Percentiles rank a stretch among this genome's conserved stretches.
Evolutionary conservation across 2,329 filamentous ascomycete species (phyloP).

Genomic region (Exophiala sp.): DNA sequence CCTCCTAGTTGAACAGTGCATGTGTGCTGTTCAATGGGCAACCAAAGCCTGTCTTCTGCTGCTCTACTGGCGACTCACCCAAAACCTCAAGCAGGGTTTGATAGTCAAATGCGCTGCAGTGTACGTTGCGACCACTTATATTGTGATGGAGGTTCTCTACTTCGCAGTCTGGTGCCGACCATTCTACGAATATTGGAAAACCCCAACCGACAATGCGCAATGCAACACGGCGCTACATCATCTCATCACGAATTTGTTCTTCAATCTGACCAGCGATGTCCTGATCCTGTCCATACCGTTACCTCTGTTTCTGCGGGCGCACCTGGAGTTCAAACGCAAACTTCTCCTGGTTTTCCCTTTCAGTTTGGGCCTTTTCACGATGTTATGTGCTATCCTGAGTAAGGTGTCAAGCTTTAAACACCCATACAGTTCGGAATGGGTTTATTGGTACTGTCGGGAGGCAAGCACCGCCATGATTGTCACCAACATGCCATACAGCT

Average conservation of each 20-base stretch:
- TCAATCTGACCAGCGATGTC: constrained; percentile 49
- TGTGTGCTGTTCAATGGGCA: constrained; percentile 51
- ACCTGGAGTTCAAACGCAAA: constrained; percentile 47
- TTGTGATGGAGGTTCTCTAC: constrained; percentile 51
- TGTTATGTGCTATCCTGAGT: constrained; percentile 58
- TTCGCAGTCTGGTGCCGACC: constrained; percentile 55
- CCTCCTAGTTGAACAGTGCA: constrained; percentile 53
- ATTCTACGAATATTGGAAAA: constrained; percentile 51
- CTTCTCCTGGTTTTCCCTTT: constrained; percentile 55
- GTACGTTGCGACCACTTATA: constrained; percentile 46
- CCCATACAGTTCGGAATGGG: constrained; percentile 55
- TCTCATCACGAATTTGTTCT: constrained; percentile 47
- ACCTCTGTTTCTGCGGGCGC: constrained; percentile 43
- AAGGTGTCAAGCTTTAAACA: constrained; percentile 60
- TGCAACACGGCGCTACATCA: constrained; percentile 49
- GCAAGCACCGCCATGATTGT: constrained; percentile 58
- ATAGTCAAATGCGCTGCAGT: constrained; percentile 38
- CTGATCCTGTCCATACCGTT: constrained; percentile 46
- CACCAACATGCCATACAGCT: constrained; percentile 59
- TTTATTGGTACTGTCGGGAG: constrained; percentile 61
- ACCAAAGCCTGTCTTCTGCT: constrained; percentile 53
- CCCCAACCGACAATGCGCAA: constrained; percentile 44
- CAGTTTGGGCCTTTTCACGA: constrained; percentile 54
- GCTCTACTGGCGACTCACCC: constrained; percentile 52
- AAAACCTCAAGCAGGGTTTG: constrained; percentile 35